A percentile compares a stretch with the other conserved stretches of the same genome.
phyloP scores from a whole-genome alignment of 2,329 filamentous ascomycete genomes.

The Colletotrichum spaethianum region DNA sequence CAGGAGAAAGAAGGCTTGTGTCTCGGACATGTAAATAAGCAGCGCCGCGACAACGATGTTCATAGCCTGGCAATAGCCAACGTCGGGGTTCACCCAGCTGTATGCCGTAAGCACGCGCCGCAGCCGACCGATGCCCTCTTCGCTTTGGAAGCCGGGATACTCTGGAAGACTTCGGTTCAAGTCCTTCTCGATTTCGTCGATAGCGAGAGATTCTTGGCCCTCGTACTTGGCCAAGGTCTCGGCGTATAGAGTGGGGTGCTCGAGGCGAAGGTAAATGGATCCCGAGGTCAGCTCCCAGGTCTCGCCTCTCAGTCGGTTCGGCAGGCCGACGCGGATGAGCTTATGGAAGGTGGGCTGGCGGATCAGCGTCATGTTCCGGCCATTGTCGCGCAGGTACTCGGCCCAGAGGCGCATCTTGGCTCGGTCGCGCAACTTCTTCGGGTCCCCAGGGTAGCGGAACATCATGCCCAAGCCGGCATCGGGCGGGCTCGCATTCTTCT shows the following conservation, averaged over 20 bases:
- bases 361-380: conserved; percentile 90
- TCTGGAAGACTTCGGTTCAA: conserved; percentile 96
- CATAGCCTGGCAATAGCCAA: conserved; percentile 99
- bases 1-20: conserved; percentile 94
- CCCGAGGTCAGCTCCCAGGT: conserved; percentile 97
- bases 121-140: conserved; percentile 92
- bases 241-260: conserved; percentile 85
- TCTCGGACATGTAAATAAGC: conserved; percentile 97
- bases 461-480: conserved; percentile 94
- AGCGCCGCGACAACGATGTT: conserved; percentile 99
- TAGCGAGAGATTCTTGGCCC: conserved; percentile 91
- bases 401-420: conserved; percentile 99
- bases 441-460: conserved; percentile 95
- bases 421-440: conserved; percentile 91
- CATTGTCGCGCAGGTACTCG: conserved; percentile 96
- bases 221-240: conserved; percentile 89
- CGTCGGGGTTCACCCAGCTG: conserved; percentile 95
- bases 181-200: conserved; percentile 99
- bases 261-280: conserved; percentile 88
- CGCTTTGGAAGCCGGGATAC: conserved; percentile 96
- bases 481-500: conserved; percentile 77
- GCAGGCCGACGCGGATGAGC: conserved; percentile 93
- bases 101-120: conserved; percentile 95
- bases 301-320: conserved; percentile 92
- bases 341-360: conserved; percentile 98